Evolutionary conservation across 78 protist genomes (phyloP), one percentile per base, ranked within the genome.

Genomic region (Chrysochromulina tobinii): DNA sequence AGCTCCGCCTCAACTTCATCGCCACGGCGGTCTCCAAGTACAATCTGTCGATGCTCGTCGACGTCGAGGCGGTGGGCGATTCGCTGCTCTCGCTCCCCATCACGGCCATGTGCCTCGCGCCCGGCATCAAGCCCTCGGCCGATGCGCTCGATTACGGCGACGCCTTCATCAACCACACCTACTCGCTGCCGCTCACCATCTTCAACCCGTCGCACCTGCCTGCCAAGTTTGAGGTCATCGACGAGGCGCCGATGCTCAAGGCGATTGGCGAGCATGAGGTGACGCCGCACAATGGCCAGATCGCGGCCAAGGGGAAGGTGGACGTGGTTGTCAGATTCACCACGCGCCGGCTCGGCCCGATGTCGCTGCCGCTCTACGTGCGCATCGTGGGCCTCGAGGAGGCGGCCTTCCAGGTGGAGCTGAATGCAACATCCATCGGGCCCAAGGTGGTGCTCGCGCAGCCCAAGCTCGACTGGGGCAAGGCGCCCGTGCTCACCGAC

Each of bases 41-140:
- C 90, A 0, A 61, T 81, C 2, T 79, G 14, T 1, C 72, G 59
- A 68, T 96, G 3, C 91, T 85, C 23, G 87, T 96, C 54, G 96
- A 93, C 83, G 90, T 94, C 17, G 95, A 87, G 54, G 94, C 87
- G 18, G 95, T 93, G 20, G 97, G 95, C 15, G 89, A 84, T 5
- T 48, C 75, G 8, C 38, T 94, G 50, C 92, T 92, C 61, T 0
- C 91, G 21, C 9, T 94, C 23, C 97, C 96, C 38, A n/a, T 95
- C 59, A 3, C 1, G 1, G 95, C 95, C 14, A 14, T 0, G 21
- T 86, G 94, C 83, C 27, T 87, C 61, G 93, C 93, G 27, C 97
- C 96, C 55, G 61, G 66, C 53, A 27, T 96, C 53, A 0, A 18
- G n/a, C 79, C 90, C 38, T 5, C 89, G 17, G n/a, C 0, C 51